A percentile compares a stretch with the other conserved stretches of the same genome.
Conservation (phyloP, 805 yeast genomes). For the Pichia phayaonensis region DNA sequence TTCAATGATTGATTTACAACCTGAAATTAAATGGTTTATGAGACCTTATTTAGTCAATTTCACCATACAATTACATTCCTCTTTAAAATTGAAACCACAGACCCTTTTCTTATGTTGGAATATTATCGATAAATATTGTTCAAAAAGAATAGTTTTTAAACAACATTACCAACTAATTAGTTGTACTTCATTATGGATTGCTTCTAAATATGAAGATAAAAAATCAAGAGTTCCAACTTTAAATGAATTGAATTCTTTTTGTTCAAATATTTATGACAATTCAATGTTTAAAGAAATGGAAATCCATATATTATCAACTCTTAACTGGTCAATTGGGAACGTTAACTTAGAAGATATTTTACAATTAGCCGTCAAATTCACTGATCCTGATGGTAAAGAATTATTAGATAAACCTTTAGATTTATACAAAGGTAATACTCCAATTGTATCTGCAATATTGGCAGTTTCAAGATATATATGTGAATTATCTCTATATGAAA, state of each 20-base stretch:
- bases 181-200: slow-evolving; percentile 88
- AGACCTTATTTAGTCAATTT: slow-evolving; percentile 75
- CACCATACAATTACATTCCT: slow-evolving; percentile 57
- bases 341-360: slow-evolving; percentile 46
- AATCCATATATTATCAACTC: slow-evolving; percentile 33
- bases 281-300: slow-evolving; percentile 42
- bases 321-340: slow-evolving; percentile 36
- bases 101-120: slow-evolving; percentile 63
- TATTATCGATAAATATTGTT: slow-evolving; percentile 85
- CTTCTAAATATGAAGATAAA: slow-evolving; percentile 70
- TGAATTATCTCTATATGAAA: slow-evolving; percentile 45
- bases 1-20: slow-evolving; percentile 71
- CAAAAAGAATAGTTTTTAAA: slow-evolving; percentile 73
- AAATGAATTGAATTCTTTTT: slow-evolving; percentile 46
- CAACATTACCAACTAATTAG: slow-evolving; percentile 89
- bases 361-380: slow-evolving; percentile 32
- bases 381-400: slow-evolving; percentile 29
- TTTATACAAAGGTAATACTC: slow-evolving; percentile 25
- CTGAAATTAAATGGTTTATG: slow-evolving; percentile 69
- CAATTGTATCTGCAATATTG: slow-evolving; percentile 42
- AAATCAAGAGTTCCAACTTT: slow-evolving; percentile 51
- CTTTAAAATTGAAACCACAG: slow-evolving; percentile 53
- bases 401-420: slow-evolving; percentile 20
- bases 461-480: slow-evolving; percentile 49
- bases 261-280: slow-evolving; percentile 49